Percentiles rank a stretch among this genome's conserved stretches.
These are phyloP conservation scores for Chaetomium sp. DNA, from an alignment of 2,329 filamentous ascomycete genomes.

Conservation along the genomic window DNA sequence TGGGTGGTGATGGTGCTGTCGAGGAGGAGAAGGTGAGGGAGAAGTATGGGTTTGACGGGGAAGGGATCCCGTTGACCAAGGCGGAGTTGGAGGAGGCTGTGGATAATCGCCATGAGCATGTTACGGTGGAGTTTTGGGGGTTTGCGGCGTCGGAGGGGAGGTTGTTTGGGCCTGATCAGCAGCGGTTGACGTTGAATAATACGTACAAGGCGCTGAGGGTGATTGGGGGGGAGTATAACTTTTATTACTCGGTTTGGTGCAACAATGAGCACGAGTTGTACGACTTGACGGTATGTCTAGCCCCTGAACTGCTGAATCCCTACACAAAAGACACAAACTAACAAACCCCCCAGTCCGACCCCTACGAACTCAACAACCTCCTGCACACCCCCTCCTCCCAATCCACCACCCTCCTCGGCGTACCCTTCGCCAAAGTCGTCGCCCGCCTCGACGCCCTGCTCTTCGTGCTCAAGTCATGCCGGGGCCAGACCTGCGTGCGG, in stretches of 20 bases:
- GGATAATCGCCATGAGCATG: constrained; percentile 42
- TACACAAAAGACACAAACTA: neutral
- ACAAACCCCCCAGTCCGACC: constrained; percentile 30
- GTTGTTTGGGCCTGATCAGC: constrained; percentile 23
- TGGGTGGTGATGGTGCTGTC: too few species aligned
- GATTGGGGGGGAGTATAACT: constrained; percentile 46
- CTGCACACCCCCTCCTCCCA: constrained; percentile 14
- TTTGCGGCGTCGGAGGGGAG: constrained; percentile 34
- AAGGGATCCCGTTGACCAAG: constrained; percentile 39
- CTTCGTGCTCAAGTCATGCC: constrained; percentile 56
- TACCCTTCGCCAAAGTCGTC: constrained; percentile 35
- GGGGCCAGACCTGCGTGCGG: constrained; percentile 43
- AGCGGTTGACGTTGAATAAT: constrained; percentile 34
- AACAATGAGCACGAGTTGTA: constrained; percentile 62
- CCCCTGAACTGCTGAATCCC: neutral
- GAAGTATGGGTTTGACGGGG: constrained; percentile 44
- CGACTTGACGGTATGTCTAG: constrained; percentile 44
- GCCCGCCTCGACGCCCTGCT: constrained; percentile 52
- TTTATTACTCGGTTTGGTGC: constrained; percentile 65
- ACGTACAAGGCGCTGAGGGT: constrained; percentile 58
- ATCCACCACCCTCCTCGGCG: constrained; percentile 27
- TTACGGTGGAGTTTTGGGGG: constrained; percentile 54
- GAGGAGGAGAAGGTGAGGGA: constrained; percentile 6
- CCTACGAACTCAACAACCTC: constrained; percentile 45
- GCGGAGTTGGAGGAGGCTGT: constrained; percentile 21